phyloP scores from a whole-genome alignment of 768 basidiomycete species.

The Boletellus sp. region DNA sequence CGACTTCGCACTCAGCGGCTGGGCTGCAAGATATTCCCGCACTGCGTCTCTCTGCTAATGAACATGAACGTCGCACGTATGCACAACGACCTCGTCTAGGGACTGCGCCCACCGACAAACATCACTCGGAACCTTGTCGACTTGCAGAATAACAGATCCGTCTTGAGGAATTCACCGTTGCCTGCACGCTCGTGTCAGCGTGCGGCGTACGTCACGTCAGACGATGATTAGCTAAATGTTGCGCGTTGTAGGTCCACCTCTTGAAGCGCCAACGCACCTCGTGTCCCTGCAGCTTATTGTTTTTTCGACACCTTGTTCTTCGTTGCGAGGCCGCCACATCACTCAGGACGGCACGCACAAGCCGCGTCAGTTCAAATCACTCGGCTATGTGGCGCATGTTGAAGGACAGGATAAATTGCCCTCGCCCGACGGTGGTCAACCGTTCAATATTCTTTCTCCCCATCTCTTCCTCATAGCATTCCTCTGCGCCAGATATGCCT shows the following conservation, averaged over 20 bases:
- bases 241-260: constrained; percentile 16
- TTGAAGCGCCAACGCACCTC: constrained; percentile 1
- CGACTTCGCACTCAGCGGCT: too few relatives aligned
- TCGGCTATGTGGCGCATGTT: constrained; percentile 1
- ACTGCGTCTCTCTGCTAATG: too few relatives aligned
- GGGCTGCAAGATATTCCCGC: too few relatives aligned
- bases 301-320: constrained; percentile 11
- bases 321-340: constrained; percentile 11
- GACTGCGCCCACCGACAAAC: not conserved
- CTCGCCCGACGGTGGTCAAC: not conserved
- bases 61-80: too few relatives aligned
- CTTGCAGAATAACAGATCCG: too few relatives aligned
- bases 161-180: too few relatives aligned
- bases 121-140: not conserved
- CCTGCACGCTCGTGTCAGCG: too few relatives aligned
- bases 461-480: not conserved
- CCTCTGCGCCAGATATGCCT: constrained; percentile 1
- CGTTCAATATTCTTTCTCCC: not conserved
- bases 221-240: constrained; percentile 1
- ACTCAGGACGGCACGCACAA: not conserved
- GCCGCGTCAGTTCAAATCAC: not conserved
- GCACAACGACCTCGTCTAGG: too few relatives aligned
- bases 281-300: constrained; percentile 4
- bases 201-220: too few relatives aligned
- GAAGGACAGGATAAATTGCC: constrained; percentile 9